Evolutionary conservation across 306 rosid species (phyloP).

Genomic region (Gastrolobium bilobum): DNA sequence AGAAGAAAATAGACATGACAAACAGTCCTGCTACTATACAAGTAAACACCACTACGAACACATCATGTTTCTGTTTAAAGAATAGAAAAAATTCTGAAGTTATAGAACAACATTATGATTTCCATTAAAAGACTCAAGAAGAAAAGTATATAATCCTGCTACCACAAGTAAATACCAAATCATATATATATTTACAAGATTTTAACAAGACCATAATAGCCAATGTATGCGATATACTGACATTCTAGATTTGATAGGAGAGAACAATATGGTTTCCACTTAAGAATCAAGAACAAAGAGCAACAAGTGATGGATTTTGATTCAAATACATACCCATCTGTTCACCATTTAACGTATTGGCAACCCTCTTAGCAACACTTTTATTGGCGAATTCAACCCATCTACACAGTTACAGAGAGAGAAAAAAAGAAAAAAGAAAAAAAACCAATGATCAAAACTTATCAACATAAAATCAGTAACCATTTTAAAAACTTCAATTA

Average conservation of each 20-base stretch:
- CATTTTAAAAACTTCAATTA: constrained; percentile 33
- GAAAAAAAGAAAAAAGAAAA: too few species aligned
- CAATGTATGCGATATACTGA: neutral
- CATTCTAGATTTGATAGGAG: neutral
- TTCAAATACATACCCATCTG: constrained; percentile 69
- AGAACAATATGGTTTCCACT: neutral
- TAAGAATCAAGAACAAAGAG: neutral
- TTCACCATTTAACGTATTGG: constrained; percentile 88
- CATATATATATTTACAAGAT: neutral
- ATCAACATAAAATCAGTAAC: neutral
- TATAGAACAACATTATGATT: neutral
- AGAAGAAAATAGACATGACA: neutral
- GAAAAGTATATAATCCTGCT: constrained; percentile 5
- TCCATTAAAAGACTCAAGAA: constrained; percentile 3
- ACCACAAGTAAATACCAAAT: constrained; percentile 14
- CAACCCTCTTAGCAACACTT: constrained; percentile 83
- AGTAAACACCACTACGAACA: neutral
- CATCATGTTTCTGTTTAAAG: neutral
- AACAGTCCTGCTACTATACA: constrained; percentile 11
- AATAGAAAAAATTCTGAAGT: neutral
- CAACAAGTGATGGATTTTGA: neutral
- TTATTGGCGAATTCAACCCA: constrained; percentile 91
- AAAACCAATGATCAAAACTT: constrained; percentile 31
- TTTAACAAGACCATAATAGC: neutral
- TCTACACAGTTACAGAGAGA: constrained; percentile 59